Evolutionary conservation across 768 basidiomycete genomes (phyloP), one percentile per base, ranked within the genome.

Genomic region (Lepiota brunneoincarnata): DNA sequence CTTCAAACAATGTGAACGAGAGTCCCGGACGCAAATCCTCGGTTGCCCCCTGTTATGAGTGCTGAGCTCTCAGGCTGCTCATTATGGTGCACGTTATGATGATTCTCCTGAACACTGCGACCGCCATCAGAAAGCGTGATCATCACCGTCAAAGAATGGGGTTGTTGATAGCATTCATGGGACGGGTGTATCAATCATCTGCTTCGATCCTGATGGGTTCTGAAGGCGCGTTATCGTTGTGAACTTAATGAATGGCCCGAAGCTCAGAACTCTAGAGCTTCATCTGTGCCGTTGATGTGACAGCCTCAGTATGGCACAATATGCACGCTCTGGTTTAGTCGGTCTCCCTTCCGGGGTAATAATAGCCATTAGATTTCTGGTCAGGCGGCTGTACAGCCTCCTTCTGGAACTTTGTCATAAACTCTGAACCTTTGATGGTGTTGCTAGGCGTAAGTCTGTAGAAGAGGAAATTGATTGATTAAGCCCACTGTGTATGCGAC

Each of bases 91-190:
- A 23, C 6, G 20, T 21, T 23, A 43, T 26, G 17, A 38, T 49
- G 48, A 38, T 14, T 23, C 48, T 24, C 36, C 15, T 20, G 5
- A 31, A 18, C 15, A 20, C 23, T 42, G 40, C 39, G 49, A 41
- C 49, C n/a, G 20, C 39, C 49, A 51, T 51, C 49, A 51, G 20
- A 23, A 26, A 4, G 20, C 14, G 39, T 41, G 39, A 39, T 51
- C 49, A 51, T 41, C 49, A 51, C 17, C 31, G 38, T 51, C 39
- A 41, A 37, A 37, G 28, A 47, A 34, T 5, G 18, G 34, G 28
- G 36, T 15, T 39, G n/a, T 6, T 41, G 49, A 51, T 51, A 51
- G 39, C 15, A 51, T 18, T 41, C 35, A 18, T 31, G 9, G 21
- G 39, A 17, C 45, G 14, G 20, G 40, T 34, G 42, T 42, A 42